phyloP scores from a whole-genome alignment of 306 rosid genomes.

The Cyamopsis tetragonoloba region DNA sequence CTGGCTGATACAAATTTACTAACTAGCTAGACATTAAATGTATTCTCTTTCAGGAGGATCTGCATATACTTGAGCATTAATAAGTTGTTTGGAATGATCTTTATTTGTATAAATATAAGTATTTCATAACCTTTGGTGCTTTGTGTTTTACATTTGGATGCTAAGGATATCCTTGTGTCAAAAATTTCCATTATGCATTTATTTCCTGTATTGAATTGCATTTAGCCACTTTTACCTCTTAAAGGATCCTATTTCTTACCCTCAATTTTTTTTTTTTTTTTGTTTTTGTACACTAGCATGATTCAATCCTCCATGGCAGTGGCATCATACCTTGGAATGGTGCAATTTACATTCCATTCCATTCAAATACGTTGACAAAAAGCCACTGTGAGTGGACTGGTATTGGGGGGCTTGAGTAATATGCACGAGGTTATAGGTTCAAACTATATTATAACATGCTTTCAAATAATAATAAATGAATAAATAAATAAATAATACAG shows the following conservation, averaged over 20 bases:
- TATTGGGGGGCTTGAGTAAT: too few species aligned
- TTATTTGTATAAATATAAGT: not conserved
- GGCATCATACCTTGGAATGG: too few species aligned
- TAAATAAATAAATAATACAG: too few species aligned
- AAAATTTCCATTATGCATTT: not conserved
- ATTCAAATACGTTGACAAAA: too few species aligned
- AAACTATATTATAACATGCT: too few species aligned
- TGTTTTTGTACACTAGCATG: not conserved
- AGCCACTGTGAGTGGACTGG: too few species aligned
- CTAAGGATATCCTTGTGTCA: not conserved
- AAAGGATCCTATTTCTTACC: not conserved
- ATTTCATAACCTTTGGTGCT: constrained; percentile 3
- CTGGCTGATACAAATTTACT: constrained; percentile 8
- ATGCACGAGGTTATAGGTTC: too few species aligned
- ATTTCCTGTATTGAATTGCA: not conserved
- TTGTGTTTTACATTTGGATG: constrained; percentile 5
- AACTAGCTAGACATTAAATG: not conserved
- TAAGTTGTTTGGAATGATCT: not conserved
- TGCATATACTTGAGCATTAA: constrained; percentile 9
- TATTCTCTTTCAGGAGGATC: not conserved
- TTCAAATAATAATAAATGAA: too few species aligned
- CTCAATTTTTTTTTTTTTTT: not conserved
- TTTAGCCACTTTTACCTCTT: not conserved
- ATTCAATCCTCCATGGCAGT: constrained; percentile 35
- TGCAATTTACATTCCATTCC: too few species aligned